Evolutionary conservation across 2,329 filamentous ascomycete species (phyloP).

Genomic region (Fusarium secorum): DNA sequence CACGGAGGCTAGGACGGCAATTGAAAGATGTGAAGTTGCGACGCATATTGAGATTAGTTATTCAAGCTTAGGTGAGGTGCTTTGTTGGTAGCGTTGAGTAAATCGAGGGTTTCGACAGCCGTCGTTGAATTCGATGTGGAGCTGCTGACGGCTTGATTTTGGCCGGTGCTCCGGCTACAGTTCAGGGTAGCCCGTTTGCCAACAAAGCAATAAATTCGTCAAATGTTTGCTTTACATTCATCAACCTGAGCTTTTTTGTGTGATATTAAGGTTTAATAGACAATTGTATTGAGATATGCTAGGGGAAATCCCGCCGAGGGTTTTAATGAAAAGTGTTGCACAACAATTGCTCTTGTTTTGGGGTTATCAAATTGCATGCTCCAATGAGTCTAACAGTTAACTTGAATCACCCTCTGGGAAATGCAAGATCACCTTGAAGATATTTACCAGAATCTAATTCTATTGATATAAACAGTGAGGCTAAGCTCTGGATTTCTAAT

Average conservation of each 20-base stretch:
- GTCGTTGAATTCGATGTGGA: slow-evolving; percentile 17
- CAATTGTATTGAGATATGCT: background rate
- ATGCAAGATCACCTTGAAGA: too few relatives aligned
- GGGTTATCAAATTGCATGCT: background rate
- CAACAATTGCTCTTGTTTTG: background rate
- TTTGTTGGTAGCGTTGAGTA: background rate
- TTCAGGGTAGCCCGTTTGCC: slow-evolving; percentile 20
- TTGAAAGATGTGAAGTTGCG: slow-evolving; percentile 32
- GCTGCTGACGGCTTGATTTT: slow-evolving; percentile 13
- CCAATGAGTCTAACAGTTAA: background rate
- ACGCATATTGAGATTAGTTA: slow-evolving; percentile 33
- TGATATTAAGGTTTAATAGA: too few relatives aligned
- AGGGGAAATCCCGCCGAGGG: too few relatives aligned
- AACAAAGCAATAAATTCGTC: background rate
- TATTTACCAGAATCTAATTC: background rate
- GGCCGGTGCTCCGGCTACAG: background rate
- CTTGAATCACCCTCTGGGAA: too few relatives aligned
- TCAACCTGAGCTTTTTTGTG: background rate
- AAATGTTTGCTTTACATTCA: background rate
- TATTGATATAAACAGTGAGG: background rate
- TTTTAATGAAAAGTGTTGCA: too few relatives aligned
- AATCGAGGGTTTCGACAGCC: background rate
- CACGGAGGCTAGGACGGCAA: slow-evolving; percentile 33
- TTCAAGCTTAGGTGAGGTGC: background rate
- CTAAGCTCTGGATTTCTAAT: background rate